phyloP scores from a whole-genome alignment of 768 basidiomycete genomes.

The Lentinula detonsa region DNA sequence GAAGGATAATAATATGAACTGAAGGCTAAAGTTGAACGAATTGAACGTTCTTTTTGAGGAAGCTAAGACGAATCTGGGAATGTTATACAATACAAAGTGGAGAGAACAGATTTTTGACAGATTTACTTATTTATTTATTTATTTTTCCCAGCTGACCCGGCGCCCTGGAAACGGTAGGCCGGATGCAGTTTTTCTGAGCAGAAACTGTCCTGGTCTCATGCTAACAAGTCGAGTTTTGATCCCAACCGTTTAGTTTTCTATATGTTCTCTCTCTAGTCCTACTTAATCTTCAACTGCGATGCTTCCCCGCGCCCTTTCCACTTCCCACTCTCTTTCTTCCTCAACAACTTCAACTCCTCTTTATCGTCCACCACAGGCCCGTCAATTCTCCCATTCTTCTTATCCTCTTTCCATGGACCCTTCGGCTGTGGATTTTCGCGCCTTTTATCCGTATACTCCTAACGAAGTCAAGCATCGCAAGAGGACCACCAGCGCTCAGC shows the following conservation, averaged over 20 bases:
- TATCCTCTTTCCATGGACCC: constrained; percentile 52
- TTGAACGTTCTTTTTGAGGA: too few species aligned
- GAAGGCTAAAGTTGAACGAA: too few species aligned
- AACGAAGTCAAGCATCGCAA: constrained; percentile 94
- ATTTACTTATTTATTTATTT: too few species aligned
- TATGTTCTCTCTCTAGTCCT: constrained; percentile 8
- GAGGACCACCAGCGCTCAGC: constrained; percentile 82
- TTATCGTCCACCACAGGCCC: constrained; percentile 42
- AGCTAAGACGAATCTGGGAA: not conserved
- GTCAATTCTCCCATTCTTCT: constrained; percentile 40
- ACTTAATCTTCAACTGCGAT: constrained; percentile 10
- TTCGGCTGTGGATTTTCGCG: constrained; percentile 68
- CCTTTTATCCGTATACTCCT: constrained; percentile 84
- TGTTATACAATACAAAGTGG: not conserved
- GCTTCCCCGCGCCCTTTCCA: constrained; percentile 21
- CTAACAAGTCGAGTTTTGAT: not conserved
- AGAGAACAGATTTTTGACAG: not conserved
- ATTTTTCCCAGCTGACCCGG: constrained; percentile 7
- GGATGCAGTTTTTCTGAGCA: not conserved
- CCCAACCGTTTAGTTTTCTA: constrained; percentile 11
- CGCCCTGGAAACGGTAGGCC: constrained; percentile 22
- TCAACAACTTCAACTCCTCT: constrained; percentile 18
- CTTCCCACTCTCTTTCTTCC: constrained; percentile 25
- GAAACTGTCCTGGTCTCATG: constrained; percentile 9
- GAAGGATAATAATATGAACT: not conserved